Evolutionary conservation across 2,329 filamentous ascomycete genomes (phyloP).

Genomic region (Neonectria neomacrospora): DNA sequence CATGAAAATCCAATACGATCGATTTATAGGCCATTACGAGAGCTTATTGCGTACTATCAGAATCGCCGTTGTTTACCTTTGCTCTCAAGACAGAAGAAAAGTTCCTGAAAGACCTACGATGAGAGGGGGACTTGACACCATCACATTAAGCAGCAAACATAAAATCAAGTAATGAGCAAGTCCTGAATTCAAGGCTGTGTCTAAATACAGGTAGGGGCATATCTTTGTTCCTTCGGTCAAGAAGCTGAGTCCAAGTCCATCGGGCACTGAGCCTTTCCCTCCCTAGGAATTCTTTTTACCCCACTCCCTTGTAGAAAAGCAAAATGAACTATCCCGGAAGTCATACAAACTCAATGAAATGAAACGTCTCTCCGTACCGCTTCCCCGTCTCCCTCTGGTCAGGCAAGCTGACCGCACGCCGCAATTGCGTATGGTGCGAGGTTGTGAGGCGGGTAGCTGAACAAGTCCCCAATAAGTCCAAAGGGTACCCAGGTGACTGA

Average conservation of each 20-base stretch:
- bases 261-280: conserved; percentile 26
- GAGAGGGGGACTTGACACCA: not conserved
- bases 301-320: conserved; percentile 33
- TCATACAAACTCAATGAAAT: conserved; percentile 42
- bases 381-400: not conserved
- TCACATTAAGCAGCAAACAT: not conserved
- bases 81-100: not conserved
- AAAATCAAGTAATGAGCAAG: conserved; percentile 26
- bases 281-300: conserved; percentile 31
- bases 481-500: not conserved
- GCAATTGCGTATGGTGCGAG: not conserved
- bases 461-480: conserved; percentile 7
- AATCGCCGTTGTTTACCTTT: not conserved
- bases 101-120: not conserved
- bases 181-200: conserved; percentile 37
- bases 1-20: not conserved
- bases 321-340: conserved; percentile 38
- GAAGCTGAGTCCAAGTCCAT: conserved; percentile 24
- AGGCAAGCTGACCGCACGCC: not conserved
- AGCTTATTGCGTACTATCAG: not conserved
- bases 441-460: not conserved
- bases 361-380: conserved; percentile 12
- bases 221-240: conserved; percentile 34
- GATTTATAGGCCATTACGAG: too few relatives aligned
- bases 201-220: conserved; percentile 39